Evolutionary conservation across 768 basidiomycete genomes (phyloP).

Genomic region (Serpula lacrymans): DNA sequence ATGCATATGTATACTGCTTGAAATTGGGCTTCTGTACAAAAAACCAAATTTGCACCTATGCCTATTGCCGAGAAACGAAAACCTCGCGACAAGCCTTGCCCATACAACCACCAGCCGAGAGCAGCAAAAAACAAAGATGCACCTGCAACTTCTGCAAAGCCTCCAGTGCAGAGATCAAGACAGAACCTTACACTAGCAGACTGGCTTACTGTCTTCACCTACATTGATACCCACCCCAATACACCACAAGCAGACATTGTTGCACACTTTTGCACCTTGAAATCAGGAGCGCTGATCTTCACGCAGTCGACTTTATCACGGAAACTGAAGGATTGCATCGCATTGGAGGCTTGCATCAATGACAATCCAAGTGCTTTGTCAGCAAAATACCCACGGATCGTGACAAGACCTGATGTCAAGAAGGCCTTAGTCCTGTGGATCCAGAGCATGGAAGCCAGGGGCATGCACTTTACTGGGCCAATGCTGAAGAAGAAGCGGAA

Average conservation of each 20-base stretch:
- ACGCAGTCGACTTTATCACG: slow-evolving; percentile 22
- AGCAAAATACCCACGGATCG: slow-evolving; percentile 22
- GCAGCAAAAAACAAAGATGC: too few species aligned
- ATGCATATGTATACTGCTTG: too few species aligned
- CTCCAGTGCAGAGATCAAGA: slow-evolving; percentile 15
- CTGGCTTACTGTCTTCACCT: slow-evolving; percentile 10
- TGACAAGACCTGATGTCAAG: slow-evolving; percentile 32
- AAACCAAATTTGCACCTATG: too few species aligned
- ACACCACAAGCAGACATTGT: slow-evolving; percentile 2
- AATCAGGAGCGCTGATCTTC: too few species aligned
- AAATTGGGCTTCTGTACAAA: too few species aligned
- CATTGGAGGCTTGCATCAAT: slow-evolving; percentile 5
- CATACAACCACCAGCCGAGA: too few species aligned
- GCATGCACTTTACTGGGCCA: slow-evolving; percentile 2
- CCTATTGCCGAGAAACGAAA: too few species aligned
- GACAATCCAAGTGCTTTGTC: slow-evolving; percentile 24
- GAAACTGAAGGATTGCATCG: slow-evolving; percentile 9
- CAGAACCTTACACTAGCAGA: slow-evolving; percentile 11
- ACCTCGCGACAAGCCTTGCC: too few species aligned
- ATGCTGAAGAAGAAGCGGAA: slow-evolving; percentile 7
- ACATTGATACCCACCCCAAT: slow-evolving; percentile 3
- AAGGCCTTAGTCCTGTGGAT: slow-evolving; percentile 28
- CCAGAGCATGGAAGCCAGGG: slow-evolving; percentile 15
- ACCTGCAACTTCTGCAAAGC: too few species aligned
- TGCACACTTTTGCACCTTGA: slow-evolving; percentile 1